Evolutionary conservation across 192 early-diverging fungal genomes (phyloP).

Genomic region (Umbelopsis sp.): DNA sequence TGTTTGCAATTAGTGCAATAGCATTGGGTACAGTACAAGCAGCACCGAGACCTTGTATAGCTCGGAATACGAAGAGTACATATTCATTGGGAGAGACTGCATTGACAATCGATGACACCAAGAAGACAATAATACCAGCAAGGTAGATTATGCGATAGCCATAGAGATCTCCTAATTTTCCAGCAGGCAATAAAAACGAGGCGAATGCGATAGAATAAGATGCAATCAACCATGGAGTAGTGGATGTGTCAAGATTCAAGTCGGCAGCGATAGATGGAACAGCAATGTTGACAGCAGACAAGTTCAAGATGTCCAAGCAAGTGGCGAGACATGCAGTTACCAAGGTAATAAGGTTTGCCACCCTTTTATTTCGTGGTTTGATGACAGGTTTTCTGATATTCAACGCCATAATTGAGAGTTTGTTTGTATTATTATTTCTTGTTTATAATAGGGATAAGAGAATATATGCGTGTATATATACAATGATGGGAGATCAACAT

Average conservation of each 20-base stretch:
- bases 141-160: constrained; percentile 38
- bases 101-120: constrained; percentile 35
- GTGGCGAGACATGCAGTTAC: constrained; percentile 40
- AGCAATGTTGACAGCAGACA: constrained; percentile 45
- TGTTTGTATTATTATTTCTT: no score
- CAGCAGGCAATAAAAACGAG: constrained; percentile 37
- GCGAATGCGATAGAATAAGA: constrained; percentile 38
- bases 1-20: constrained; percentile 35
- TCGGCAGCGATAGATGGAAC: constrained; percentile 33
- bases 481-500: no score
- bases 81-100: constrained; percentile 37
- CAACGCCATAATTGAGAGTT: background rate
- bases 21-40: constrained; percentile 44
- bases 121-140: constrained; percentile 38
- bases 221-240: constrained; percentile 27
- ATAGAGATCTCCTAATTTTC: constrained; percentile 39
- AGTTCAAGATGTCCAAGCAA: constrained; percentile 40
- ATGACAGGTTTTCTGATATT: no score
- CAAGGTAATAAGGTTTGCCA: constrained; percentile 17
- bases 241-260: background rate
- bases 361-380: background rate
- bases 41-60: constrained; percentile 42
- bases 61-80: constrained; percentile 43
- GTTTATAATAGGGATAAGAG: no score
- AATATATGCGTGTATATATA: no score